Conservation (phyloP, 2,329 filamentous ascomycete genomes). For the Nectriaceae sp. region DNA sequence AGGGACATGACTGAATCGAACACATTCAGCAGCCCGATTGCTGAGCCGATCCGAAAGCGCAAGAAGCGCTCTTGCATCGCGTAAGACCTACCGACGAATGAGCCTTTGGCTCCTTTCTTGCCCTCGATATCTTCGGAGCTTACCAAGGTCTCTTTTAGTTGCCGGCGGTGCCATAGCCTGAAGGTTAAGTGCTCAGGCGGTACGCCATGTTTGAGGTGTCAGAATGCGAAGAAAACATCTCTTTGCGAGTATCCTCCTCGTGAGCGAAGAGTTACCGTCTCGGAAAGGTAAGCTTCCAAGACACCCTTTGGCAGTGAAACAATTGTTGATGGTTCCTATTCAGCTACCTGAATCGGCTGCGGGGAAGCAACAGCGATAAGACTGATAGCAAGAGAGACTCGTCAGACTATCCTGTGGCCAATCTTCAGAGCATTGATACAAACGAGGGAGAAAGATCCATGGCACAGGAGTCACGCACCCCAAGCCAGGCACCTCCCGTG, state of each 20-base stretch:
- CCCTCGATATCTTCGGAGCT: too few species aligned
- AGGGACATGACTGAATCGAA: background rate
- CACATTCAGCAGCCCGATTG: background rate
- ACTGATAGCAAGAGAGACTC: too few species aligned
- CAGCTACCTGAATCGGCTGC: slow-evolving; percentile 10
- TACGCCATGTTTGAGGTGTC: slow-evolving; percentile 11
- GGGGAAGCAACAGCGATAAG: slow-evolving; percentile 3
- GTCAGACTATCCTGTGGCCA: too few species aligned
- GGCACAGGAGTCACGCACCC: slow-evolving; percentile 6
- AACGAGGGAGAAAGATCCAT: background rate
- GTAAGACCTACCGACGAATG: too few species aligned
- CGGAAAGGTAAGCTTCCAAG: slow-evolving; percentile 7
- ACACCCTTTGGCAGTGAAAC: background rate
- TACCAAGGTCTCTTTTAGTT: slow-evolving; percentile 7
- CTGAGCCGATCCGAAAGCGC: slow-evolving; percentile 1
- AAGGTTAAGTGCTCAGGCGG: slow-evolving; percentile 17
- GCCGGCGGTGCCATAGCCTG: slow-evolving; percentile 15
- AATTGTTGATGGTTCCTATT: background rate
- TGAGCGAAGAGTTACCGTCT: slow-evolving; percentile 10
- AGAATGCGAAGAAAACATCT: slow-evolving; percentile 7
- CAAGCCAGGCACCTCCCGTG: slow-evolving; percentile 2
- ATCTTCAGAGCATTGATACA: slow-evolving; percentile 2
- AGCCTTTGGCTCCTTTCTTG: too few species aligned
- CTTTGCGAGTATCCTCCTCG: slow-evolving; percentile 10
- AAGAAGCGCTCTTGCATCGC: slow-evolving; percentile 9